Conservation (phyloP, 768 basidiomycete genomes). For the Daedalea quercina region DNA sequence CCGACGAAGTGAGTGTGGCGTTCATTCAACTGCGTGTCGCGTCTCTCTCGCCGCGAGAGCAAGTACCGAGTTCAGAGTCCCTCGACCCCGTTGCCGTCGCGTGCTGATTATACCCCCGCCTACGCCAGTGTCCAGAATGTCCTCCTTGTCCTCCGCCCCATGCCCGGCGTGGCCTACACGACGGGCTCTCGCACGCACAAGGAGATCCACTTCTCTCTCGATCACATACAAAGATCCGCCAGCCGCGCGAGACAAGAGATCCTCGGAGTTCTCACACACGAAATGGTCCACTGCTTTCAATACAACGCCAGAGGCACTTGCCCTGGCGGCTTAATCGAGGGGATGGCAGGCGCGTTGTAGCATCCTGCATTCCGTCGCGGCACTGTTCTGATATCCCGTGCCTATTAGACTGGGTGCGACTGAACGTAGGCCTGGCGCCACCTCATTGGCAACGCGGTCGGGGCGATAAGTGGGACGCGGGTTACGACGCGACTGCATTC, state of each 20-base stretch:
- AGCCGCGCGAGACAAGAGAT: slow-evolving; percentile 51
- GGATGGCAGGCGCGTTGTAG: slow-evolving; percentile 58
- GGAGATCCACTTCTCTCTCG: slow-evolving; percentile 68
- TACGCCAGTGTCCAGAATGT: slow-evolving; percentile 43
- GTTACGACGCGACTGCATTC: slow-evolving; percentile 68
- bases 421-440: slow-evolving; percentile 49
- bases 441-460: slow-evolving; percentile 60
- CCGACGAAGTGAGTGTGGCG: slow-evolving; percentile 38
- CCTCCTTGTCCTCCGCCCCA: slow-evolving; percentile 48
- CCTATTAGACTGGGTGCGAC: slow-evolving; percentile 60
- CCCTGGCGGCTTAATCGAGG: slow-evolving; percentile 71
- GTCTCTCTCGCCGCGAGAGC: no score
- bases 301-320: slow-evolving; percentile 53
- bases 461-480: slow-evolving; percentile 61
- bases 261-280: slow-evolving; percentile 63
- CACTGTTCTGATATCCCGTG: neutral
- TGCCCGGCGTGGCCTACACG: slow-evolving; percentile 63
- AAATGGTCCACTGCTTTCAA: slow-evolving; percentile 78
- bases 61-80: no score
- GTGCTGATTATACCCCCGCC: neutral
- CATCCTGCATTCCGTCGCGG: neutral
- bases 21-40: no score
- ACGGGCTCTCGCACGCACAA: slow-evolving; percentile 50
- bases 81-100: no score
- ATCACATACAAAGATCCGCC: slow-evolving; percentile 46